Conservation (phyloP, 768 basidiomycete genomes). For the Naematelia aurantialba region DNA sequence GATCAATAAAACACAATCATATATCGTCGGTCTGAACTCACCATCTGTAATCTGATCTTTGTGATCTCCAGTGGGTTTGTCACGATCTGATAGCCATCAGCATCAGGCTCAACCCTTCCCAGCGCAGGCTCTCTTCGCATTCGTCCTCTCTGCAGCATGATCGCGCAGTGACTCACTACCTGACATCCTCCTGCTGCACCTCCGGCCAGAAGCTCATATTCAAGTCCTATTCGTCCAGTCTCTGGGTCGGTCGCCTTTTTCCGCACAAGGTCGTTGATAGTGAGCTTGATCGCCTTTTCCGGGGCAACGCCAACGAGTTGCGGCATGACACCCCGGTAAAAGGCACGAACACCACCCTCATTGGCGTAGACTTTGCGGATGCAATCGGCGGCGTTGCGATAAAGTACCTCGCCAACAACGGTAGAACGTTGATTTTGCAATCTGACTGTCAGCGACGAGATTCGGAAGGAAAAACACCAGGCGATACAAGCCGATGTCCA, state of each 20-base stretch:
- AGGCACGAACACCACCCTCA: constrained; percentile 76
- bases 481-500: too few relatives aligned
- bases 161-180: constrained; percentile 65
- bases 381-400: constrained; percentile 95
- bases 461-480: too few relatives aligned
- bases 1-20: neutral
- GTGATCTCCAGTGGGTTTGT: constrained; percentile 76
- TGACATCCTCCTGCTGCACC: constrained; percentile 93
- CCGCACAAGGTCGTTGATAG: constrained; percentile 85
- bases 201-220: constrained; percentile 89
- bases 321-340: constrained; percentile 92
- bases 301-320: constrained; percentile 68
- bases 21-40: constrained; percentile 54
- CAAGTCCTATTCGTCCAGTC: constrained; percentile 85
- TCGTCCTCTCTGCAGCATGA: neutral
- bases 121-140: neutral
- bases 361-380: constrained; percentile 88
- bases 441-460: too few relatives aligned
- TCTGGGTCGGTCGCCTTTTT: constrained; percentile 82
- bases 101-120: neutral
- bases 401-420: constrained; percentile 92
- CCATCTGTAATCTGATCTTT: constrained; percentile 53
- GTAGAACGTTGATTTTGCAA: constrained; percentile 98
- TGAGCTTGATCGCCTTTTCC: constrained; percentile 81
- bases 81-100: constrained; percentile 62